A percentile compares a stretch with the other conserved stretches of the same genome.
phyloP scores from a whole-genome alignment of 768 basidiomycete genomes.

The Sarcodon aspratus region DNA sequence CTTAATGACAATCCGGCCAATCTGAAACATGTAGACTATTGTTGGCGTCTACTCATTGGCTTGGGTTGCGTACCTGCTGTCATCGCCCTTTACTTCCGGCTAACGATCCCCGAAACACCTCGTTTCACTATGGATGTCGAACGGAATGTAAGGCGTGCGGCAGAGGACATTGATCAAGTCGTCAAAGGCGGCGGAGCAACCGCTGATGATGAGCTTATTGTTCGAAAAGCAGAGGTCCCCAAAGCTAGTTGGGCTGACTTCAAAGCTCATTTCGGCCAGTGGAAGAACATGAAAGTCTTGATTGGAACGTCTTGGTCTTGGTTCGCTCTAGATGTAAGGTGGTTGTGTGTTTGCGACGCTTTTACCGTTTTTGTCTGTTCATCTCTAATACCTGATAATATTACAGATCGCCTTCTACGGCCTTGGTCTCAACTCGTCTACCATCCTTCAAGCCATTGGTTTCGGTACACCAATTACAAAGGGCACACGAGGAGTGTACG shows the following conservation, averaged over 20 bases:
- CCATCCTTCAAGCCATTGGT: constrained; percentile 65
- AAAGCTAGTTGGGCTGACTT: constrained; percentile 43
- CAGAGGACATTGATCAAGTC: constrained; percentile 27
- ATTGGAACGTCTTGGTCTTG: constrained; percentile 80
- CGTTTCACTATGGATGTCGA: constrained; percentile 41
- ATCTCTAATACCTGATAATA: no score
- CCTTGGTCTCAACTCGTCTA: constrained; percentile 72
- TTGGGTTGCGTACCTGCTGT: constrained; percentile 33
- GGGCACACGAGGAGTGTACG: constrained; percentile 30
- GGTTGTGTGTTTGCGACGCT: no score
- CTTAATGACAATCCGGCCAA: constrained; percentile 30
- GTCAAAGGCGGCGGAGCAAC: constrained; percentile 30
- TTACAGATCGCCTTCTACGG: constrained; percentile 78
- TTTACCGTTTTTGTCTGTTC: no score
- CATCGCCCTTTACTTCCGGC: constrained; percentile 34
- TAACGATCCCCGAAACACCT: constrained; percentile 37
- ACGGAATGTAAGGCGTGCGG: constrained; percentile 31
- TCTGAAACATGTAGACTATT: constrained; percentile 44
- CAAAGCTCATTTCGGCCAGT: constrained; percentile 48
- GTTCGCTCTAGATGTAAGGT: constrained; percentile 42
- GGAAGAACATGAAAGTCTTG: constrained; percentile 73
- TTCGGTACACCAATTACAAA: constrained; percentile 38
- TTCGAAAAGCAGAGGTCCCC: constrained; percentile 38
- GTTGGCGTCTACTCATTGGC: constrained; percentile 36
- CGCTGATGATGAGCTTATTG: constrained; percentile 42